Conservation (phyloP, 1,284 basidiomycete genomes). For the Lentinus polychrous region DNA sequence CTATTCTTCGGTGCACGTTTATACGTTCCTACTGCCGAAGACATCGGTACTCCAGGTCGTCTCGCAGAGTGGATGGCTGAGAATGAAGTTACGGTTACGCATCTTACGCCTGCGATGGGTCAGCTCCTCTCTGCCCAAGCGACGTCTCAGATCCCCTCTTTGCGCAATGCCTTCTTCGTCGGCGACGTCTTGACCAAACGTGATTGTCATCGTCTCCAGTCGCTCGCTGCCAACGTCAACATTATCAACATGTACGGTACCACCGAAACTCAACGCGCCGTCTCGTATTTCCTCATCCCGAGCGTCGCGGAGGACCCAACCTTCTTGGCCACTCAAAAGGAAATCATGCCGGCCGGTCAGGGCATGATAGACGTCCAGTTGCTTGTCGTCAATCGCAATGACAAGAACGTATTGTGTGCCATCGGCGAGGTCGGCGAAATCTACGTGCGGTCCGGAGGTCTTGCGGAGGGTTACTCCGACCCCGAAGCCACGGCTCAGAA, state of each 20-base stretch:
- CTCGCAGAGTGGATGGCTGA: conserved; percentile 99
- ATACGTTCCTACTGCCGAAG: conserved; percentile 94
- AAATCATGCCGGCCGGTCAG: conserved; percentile 96
- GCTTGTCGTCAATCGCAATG: conserved; percentile 92
- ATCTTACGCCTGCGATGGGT: conserved; percentile 98
- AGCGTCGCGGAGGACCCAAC: conserved; percentile 80
- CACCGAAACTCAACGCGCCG: conserved; percentile 98
- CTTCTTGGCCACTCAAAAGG: conserved; percentile 93
- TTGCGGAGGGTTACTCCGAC: conserved; percentile 95
- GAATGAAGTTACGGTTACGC: conserved; percentile 85
- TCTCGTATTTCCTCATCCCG: conserved; percentile 95
- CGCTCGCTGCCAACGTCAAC: conserved; percentile 85
- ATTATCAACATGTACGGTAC: conserved; percentile 99
- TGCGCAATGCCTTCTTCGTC: conserved; percentile 95
- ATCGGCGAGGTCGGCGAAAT: conserved; percentile 99
- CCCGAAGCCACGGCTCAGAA: conserved; percentile 81
- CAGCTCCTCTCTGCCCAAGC: conserved; percentile 97
- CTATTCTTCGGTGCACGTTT: conserved; percentile 96
- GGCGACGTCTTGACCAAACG: conserved; percentile 99
- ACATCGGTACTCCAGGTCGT: conserved; percentile 95
- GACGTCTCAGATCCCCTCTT: conserved; percentile 79
- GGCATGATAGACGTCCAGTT: conserved; percentile 99
- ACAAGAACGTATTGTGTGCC: conserved; percentile 84
- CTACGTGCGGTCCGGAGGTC: conserved; percentile 93
- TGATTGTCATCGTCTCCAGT: conserved; percentile 93